phyloP scores from a whole-genome alignment of 352 stramenopile genomes.

The Phytophthora tubulina region DNA sequence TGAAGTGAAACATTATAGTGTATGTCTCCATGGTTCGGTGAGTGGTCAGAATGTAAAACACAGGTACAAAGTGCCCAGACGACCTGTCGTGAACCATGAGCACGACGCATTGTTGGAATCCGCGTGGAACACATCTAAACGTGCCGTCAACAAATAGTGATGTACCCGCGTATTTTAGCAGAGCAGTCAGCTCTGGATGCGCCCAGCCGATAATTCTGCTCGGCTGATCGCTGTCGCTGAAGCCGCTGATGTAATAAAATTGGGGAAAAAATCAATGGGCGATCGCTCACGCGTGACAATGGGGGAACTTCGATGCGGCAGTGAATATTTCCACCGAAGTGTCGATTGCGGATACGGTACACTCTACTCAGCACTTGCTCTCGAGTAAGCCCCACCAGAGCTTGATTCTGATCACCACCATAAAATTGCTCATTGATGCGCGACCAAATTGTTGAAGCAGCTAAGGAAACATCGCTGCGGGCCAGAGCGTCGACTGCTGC shows the following conservation, averaged over 20 bases:
- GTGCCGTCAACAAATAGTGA: background rate
- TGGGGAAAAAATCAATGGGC: background rate
- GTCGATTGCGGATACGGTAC: too few species aligned
- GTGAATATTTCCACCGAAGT: background rate
- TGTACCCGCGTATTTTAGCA: background rate
- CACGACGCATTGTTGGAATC: background rate
- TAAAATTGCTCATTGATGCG: too few species aligned
- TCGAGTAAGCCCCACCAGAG: too few species aligned
- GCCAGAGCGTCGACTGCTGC: too few species aligned
- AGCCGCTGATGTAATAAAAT: background rate
- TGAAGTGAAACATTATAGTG: background rate
- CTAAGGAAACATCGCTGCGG: too few species aligned
- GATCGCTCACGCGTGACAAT: background rate
- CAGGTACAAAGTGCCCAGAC: background rate
- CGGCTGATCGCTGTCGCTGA: background rate
- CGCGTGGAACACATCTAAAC: background rate
- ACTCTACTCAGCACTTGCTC: too few species aligned
- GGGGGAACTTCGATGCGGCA: background rate
- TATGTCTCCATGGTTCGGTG: background rate
- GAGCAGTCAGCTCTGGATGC: background rate
- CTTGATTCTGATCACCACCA: too few species aligned
- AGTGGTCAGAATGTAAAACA: background rate
- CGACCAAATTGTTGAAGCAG: too few species aligned
- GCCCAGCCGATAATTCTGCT: background rate
- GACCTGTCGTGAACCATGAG: background rate